Base-by-base conservation (phyloP, 139 green algal genomes). In the Volvox africanus region DNA sequence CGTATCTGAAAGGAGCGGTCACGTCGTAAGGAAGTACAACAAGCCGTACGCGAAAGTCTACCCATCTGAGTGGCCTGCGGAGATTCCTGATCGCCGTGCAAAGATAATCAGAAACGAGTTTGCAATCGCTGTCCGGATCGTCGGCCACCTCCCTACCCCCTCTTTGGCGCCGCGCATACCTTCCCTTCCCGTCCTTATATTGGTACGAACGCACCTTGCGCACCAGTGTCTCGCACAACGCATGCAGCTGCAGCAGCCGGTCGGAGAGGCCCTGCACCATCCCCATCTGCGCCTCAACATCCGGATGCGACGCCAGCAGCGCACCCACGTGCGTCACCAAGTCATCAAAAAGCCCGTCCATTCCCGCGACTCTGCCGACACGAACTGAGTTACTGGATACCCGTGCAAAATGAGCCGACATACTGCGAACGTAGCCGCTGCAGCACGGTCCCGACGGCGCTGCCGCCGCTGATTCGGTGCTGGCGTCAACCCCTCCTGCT, bases 231-330 rank as follows among this genome's bases (percentile, higher is more conserved):
- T 44, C 83, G 36, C 83, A 89, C 67, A 89, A 28, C 36, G 17
- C 67, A 18, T 89, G 83, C 67, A 89, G 83, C 83, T 89, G 18
- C 83, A 81, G 83, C 65, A 89, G 83, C 35, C 36, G 22, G 67
- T 89, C 83, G 5, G 24, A 37, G 3, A 89, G 83, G 0, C 67
- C 83, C 65, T 89, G 35, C 83, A 80, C 83, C 83, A 68, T 68
- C 11, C 83, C 83, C 83, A 89, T 80, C 36, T 80, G 67, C 67
- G 83, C 83, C 36, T 80, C 83, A 36, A 89, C 83, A 68, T 89
- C 22, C 12, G 83, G 83, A 68, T 89, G 83, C 5, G 22, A 68
- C 3, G 33, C 67, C 83, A 89, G 83, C 67, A 89, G 83, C 32
- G 35, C 33, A 2, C 83, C 83, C 33, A 89, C 83, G 36, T 80